Conservation (phyloP, 306 rosid species). For the Vicia villosa region DNA sequence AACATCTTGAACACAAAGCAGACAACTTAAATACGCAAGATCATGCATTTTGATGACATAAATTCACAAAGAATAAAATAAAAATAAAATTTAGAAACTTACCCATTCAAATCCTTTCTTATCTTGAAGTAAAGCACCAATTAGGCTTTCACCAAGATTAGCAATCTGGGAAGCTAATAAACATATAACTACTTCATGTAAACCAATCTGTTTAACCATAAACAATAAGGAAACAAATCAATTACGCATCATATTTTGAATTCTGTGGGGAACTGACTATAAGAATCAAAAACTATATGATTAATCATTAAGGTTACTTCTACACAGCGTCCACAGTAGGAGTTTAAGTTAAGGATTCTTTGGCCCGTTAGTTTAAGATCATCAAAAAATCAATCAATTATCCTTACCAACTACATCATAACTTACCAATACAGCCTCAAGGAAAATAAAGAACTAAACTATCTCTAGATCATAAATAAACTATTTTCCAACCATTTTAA, state of each 20-base stretch:
- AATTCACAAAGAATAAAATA: neutral
- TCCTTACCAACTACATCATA: neutral
- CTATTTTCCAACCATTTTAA: neutral
- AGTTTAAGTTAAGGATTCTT: no score
- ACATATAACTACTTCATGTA: conserved; percentile 72
- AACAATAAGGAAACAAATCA: conserved; percentile 19
- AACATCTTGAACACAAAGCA: no score
- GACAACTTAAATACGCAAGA: no score
- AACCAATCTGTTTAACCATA: conserved; percentile 54
- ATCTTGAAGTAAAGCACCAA: conserved; percentile 92
- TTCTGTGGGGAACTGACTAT: neutral
- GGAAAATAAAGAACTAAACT: neutral
- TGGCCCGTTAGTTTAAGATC: no score
- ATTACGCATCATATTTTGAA: conserved; percentile 12
- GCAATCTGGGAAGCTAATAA: conserved; percentile 93
- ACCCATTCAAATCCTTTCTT: conserved; percentile 97
- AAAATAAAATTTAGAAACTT: conserved; percentile 34
- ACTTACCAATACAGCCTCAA: neutral
- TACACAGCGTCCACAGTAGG: neutral
- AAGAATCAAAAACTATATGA: neutral
- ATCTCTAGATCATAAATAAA: conserved; percentile 20
- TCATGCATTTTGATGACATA: neutral
- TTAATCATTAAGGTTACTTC: neutral
- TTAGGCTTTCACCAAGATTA: conserved; percentile 93
- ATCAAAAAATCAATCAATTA: neutral